phyloP scores from a whole-genome alignment of 176 grass and related monocot species.

The Chrysopogon serrulatus region DNA sequence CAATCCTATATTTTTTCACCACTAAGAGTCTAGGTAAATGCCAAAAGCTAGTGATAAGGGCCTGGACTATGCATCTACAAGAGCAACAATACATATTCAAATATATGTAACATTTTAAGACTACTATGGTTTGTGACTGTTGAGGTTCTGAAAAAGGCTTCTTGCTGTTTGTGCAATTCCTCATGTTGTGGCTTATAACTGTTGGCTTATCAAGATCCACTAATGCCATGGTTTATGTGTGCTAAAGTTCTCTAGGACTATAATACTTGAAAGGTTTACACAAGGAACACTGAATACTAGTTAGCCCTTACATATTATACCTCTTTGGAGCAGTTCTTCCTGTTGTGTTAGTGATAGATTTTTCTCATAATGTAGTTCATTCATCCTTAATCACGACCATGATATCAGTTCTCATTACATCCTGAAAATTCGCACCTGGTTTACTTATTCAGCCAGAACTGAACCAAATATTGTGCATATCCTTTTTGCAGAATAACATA shows the following conservation, averaged over 20 bases:
- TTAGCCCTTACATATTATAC: not conserved
- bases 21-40: not conserved
- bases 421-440: not conserved
- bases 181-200: not conserved
- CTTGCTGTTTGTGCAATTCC: not conserved
- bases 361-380: not conserved
- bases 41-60: not conserved
- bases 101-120: not conserved
- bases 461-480: not conserved
- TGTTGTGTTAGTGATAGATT: not conserved
- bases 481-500: constrained; percentile 31
- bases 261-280: not conserved
- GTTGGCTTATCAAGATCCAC: not conserved
- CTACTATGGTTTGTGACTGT: not conserved
- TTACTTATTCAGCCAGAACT: constrained; percentile 4
- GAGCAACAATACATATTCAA: not conserved
- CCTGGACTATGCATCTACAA: not conserved
- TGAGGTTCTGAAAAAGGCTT: not conserved
- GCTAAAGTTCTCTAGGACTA: not conserved
- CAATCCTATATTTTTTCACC: not conserved
- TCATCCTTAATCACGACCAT: not conserved
- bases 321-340: not conserved
- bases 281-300: not conserved
- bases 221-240: not conserved
- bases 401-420: not conserved